Evolutionary conservation across 306 rosid species (phyloP).

Genomic region (Prunus padus): DNA sequence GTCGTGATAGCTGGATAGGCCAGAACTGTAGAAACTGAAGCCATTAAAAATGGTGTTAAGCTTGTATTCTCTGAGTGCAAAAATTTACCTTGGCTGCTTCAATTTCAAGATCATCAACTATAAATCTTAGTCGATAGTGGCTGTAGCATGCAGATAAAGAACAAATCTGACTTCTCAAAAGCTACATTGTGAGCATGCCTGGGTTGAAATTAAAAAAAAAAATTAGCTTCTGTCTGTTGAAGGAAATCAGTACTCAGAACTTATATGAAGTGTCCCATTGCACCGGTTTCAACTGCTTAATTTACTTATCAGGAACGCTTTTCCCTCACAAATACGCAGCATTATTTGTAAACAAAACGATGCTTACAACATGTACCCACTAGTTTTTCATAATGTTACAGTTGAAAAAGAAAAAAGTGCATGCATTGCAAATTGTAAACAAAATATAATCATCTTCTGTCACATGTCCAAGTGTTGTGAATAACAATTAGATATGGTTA

Average conservation of each 20-base stretch:
- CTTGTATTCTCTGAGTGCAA: not conserved
- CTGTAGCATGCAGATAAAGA: conserved; percentile 89
- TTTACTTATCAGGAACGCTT: not conserved
- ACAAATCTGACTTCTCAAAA: conserved; percentile 87
- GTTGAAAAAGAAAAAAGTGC: not conserved
- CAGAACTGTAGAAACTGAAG: not conserved
- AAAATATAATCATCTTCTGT: not conserved
- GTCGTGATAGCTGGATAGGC: no score
- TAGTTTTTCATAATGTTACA: not conserved
- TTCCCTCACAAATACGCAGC: not conserved
- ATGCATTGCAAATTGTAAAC: no score
- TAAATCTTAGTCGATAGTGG: conserved; percentile 66
- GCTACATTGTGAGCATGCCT: conserved; percentile 94
- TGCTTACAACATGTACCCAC: not conserved
- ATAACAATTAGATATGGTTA: not conserved
- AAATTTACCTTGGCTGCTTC: conserved; percentile 78
- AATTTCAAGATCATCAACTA: conserved; percentile 76
- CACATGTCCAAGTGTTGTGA: no score
- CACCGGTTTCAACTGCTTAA: not conserved
- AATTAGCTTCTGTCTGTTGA: conserved; percentile 20
- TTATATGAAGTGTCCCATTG: not conserved
- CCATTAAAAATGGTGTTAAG: not conserved
- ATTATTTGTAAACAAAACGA: not conserved
- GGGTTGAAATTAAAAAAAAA: conserved; percentile 14
- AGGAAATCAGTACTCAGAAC: not conserved